Evolutionary conservation across 2,329 filamentous ascomycete genomes (phyloP), one percentile per base, ranked within the genome.

Genomic region (Daldinia sp.): DNA sequence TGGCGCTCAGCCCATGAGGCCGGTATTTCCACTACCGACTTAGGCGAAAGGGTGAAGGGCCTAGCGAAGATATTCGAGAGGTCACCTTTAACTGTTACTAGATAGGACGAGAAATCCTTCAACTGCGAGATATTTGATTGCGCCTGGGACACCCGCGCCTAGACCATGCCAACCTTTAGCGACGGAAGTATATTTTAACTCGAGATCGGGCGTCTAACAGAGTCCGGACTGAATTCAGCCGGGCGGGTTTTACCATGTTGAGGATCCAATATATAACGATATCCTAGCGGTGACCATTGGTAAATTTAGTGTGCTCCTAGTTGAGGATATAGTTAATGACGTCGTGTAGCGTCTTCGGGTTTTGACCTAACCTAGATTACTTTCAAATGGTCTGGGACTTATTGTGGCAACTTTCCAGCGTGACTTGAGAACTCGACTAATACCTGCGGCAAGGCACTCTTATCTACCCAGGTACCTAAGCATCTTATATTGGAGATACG

Each of bases 1-100:
- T 83, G 83, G 71, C 83, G 82, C 65, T 85, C 82, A n/a, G 82
- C 79, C 83, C 83, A 85, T 73, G 83, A 83, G 1, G 82, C 81
- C n/a, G 82, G 83, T 74, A 85, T 85, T 66, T 85, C 83, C 59
- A 82, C 83, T 37, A 85, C 81, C 2, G 83, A 86, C 41, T 79
- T 83, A 19, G 81, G 81, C 34, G 81, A 82, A 52, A 85, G 80
- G 58, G 85, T 82, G 72, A 84, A 85, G 3, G 83, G 82, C 9
- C 83, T 25, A 10, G 83, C 83, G 7, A 83, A 85, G 77, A 85
- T 81, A 55, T 83, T 80, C 23, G 83, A 83, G 4, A 85, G 78
- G 70, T 45, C 21, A 9, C 39, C 39, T 45, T 45, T 45, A 27
- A 45, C 39, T 3, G 39, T 45, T 27, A 45, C 21, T 23, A 45